Evolutionary conservation across 352 stramenopile species (phyloP), one percentile per base, ranked within the genome.

Genomic region (Globisporangium nunn): DNA sequence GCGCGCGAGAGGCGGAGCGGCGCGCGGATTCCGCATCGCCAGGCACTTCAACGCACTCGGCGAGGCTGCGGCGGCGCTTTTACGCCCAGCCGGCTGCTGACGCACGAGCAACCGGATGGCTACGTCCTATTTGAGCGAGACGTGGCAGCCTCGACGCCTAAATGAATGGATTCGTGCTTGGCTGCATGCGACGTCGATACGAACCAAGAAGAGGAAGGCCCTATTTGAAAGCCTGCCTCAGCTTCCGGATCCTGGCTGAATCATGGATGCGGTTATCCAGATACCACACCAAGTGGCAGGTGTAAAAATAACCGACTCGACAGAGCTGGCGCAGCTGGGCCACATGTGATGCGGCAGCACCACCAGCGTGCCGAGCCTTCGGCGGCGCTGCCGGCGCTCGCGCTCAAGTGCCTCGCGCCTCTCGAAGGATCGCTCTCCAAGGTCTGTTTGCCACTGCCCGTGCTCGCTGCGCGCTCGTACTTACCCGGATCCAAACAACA

Each of bases 351-450:
- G 33, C 37, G 43, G 10, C 56, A 31, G 23, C 23, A 23, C 17
- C 10, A 46, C n/a, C 30, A 45, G 23, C 18, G 3, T n/a, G 15
- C 41, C 37, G 48, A 23, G 15, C 17, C 40, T 23, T 31, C 59
- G 17, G 49, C 68, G 47, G 52, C 67, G 47, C 63, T 56, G 15
- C 59, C 72, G 23, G 23, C 23, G 23, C 23, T 23, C 18, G 37
- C 66, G 30, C 43, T 78, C 23, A 66, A 62, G 53, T 75, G 70
- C 30, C 61, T 78, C 46, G 60, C 50, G n/a, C 70, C 70, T 12
- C 70, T 78, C 35, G 67, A 78, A 64, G 67, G 63, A 54, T 64
- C 61, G 44, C 10, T 66, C 15, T 74, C 70, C 14, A 68, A 61
- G 18, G 70, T 74, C 23, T 12, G 54, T 23, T 23, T 23, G 23